Conservation (phyloP, 306 rosid species). For the Chamaecrista fasciculata region DNA sequence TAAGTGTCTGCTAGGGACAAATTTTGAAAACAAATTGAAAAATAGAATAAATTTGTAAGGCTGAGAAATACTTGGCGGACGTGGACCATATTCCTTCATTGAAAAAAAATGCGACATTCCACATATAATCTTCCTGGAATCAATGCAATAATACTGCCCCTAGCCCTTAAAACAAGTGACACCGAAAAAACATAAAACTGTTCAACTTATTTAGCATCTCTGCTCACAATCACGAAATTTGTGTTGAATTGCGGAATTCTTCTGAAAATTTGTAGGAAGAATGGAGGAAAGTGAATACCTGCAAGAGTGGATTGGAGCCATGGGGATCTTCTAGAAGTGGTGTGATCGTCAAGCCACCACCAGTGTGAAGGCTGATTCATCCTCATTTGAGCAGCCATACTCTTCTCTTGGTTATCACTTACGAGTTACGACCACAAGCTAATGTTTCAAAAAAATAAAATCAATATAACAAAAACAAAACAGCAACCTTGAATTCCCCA, state of each 20-base stretch:
- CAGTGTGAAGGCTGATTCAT: slow-evolving; percentile 50
- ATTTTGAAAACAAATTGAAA: slow-evolving; percentile 3
- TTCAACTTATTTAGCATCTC: neutral
- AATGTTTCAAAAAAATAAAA: slow-evolving; percentile 15
- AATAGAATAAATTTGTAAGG: too few species aligned
- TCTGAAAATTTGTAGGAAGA: neutral
- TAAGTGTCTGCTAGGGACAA: slow-evolving; percentile 11
- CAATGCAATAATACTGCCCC: slow-evolving; percentile 24
- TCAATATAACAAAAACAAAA: neutral
- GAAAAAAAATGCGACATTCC: neutral
- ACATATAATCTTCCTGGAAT: slow-evolving; percentile 27
- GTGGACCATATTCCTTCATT: too few species aligned
- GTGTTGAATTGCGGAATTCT: neutral
- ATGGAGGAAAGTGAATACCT: slow-evolving; percentile 40
- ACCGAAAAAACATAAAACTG: neutral
- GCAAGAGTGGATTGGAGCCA: slow-evolving; percentile 79
- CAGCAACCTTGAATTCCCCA: slow-evolving; percentile 20
- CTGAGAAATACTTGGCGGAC: slow-evolving; percentile 28
- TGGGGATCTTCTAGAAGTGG: slow-evolving; percentile 49
- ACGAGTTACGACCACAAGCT: too few species aligned
- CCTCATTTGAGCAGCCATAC: slow-evolving; percentile 30
- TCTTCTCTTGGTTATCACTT: slow-evolving; percentile 23
- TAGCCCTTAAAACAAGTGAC: slow-evolving; percentile 11
- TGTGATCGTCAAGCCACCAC: slow-evolving; percentile 78
- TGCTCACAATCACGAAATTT: neutral